These are phyloP conservation scores for Sutorius australiensis DNA, from an alignment of 768 basidiomycete genomes.

Conservation along the genomic window DNA sequence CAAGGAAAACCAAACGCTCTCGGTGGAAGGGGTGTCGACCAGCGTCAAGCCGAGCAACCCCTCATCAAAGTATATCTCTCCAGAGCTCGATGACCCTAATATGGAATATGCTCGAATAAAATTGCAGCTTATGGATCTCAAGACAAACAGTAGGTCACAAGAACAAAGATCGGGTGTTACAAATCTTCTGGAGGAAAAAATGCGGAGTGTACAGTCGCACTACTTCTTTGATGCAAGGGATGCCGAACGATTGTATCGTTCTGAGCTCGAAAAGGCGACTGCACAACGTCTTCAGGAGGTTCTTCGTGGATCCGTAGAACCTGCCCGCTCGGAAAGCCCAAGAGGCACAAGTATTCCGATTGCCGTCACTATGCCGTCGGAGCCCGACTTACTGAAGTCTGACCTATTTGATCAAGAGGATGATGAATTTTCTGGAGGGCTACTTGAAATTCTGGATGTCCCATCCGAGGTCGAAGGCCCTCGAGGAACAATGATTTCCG, in stretches of 20 bases:
- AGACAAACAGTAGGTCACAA: slow-evolving; percentile 29
- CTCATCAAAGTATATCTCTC: slow-evolving; percentile 31
- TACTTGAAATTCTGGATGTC: slow-evolving; percentile 72
- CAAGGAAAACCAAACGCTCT: not conserved
- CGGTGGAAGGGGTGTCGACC: slow-evolving; percentile 7
- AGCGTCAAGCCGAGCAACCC: slow-evolving; percentile 1
- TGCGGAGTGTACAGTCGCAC: slow-evolving; percentile 47
- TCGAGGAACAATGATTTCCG: slow-evolving; percentile 47
- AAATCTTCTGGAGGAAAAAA: slow-evolving; percentile 41
- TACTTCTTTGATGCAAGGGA: slow-evolving; percentile 72
- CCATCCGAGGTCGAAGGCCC: slow-evolving; percentile 54
- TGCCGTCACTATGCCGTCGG: not conserved
- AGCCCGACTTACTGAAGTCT: slow-evolving; percentile 7
- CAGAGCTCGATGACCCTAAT: slow-evolving; percentile 54
- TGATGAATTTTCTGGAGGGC: slow-evolving; percentile 50
- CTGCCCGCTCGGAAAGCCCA: not conserved
- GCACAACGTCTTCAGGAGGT: slow-evolving; percentile 40
- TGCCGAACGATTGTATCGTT: slow-evolving; percentile 54
- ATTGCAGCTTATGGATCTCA: slow-evolving; percentile 49
- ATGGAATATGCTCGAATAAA: slow-evolving; percentile 60
- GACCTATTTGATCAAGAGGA: slow-evolving; percentile 56
- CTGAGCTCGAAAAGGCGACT: slow-evolving; percentile 51
- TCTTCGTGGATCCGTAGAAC: slow-evolving; percentile 31
- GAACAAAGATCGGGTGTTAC: slow-evolving; percentile 28
- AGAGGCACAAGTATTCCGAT: not conserved